These are phyloP conservation scores for Talinum fruticosum DNA, from an alignment of 148 eudicot genomes.

Conservation along the genomic window DNA sequence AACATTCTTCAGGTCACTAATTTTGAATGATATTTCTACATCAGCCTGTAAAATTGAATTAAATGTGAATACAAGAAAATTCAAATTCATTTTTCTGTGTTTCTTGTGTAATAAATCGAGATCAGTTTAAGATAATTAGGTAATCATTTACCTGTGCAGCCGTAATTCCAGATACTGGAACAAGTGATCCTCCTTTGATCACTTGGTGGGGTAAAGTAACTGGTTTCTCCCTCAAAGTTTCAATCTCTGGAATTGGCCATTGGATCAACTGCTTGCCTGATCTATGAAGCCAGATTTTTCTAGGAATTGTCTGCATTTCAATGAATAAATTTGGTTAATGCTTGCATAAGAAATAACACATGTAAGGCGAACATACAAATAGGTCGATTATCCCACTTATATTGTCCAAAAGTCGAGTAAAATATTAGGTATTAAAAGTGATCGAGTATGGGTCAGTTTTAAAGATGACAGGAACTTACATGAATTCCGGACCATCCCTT, in stretches of 20 bases:
- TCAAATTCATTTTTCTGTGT: not conserved
- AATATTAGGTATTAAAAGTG: too few species aligned
- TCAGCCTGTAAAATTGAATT: conserved; percentile 42
- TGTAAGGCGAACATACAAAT: too few species aligned
- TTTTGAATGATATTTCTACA: conserved; percentile 51
- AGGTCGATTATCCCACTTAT: too few species aligned
- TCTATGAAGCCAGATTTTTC: conserved; percentile 41
- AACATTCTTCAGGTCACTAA: conserved; percentile 27
- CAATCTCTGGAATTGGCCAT: conserved; percentile 62
- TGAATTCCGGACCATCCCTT: conserved; percentile 76
- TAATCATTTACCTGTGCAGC: conserved; percentile 47
- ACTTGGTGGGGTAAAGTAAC: conserved; percentile 15
- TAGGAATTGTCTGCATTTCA: conserved; percentile 45
- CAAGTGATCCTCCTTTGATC: conserved; percentile 34
- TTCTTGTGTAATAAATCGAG: not conserved
- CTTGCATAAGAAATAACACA: not conserved
- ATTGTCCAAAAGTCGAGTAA: too few species aligned
- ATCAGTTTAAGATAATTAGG: not conserved
- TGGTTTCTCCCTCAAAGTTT: conserved; percentile 26
- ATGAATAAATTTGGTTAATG: not conserved
- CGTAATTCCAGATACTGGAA: conserved; percentile 42
- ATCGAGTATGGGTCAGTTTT: not conserved
- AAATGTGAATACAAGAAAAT: not conserved
- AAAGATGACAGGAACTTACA: conserved; percentile 21
- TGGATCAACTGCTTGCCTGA: conserved; percentile 49